A percentile compares a stretch with the other conserved stretches of the same genome.
Conservation (phyloP, 2,329 filamentous ascomycete species). For the Paecilomyces formosus region DNA sequence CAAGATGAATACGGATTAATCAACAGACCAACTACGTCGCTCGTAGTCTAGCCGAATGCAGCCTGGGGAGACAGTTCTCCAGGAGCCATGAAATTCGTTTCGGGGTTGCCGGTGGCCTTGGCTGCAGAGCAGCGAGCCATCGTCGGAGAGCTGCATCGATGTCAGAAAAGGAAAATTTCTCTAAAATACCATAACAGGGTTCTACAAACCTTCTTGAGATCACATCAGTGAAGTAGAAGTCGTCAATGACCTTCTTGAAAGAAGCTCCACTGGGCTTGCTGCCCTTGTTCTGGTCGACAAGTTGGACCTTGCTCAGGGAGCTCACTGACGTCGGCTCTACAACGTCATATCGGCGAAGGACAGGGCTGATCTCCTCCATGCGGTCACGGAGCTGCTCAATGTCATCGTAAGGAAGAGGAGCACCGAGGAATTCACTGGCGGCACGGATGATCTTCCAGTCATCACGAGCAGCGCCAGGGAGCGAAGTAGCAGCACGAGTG, state of each 20-base stretch:
- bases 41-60: constrained; percentile 25
- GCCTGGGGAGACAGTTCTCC: constrained; percentile 45
- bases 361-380: constrained; percentile 90
- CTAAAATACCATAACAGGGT: not conserved
- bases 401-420: constrained; percentile 85
- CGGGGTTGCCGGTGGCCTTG: constrained; percentile 72
- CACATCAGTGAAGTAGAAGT: constrained; percentile 97
- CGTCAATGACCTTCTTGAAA: constrained; percentile 78
- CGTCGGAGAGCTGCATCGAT: constrained; percentile 67
- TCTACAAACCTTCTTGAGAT: constrained; percentile 82
- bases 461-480: constrained; percentile 82
- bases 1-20: constrained; percentile 2
- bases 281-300: constrained; percentile 95
- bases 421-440: constrained; percentile 80
- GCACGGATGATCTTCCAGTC: constrained; percentile 99
- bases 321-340: constrained; percentile 72
- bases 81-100: constrained; percentile 72
- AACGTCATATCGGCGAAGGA: constrained; percentile 81
- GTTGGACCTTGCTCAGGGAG: constrained; percentile 80
- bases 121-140: constrained; percentile 97
- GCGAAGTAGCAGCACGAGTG: constrained; percentile 78
- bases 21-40: not conserved
- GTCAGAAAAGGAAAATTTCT: constrained; percentile 6
- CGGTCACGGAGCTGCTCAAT: constrained; percentile 81
- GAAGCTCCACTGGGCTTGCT: constrained; percentile 62